Conservation (phyloP, 164 flowering plant species). For the Piper betle region DNA sequence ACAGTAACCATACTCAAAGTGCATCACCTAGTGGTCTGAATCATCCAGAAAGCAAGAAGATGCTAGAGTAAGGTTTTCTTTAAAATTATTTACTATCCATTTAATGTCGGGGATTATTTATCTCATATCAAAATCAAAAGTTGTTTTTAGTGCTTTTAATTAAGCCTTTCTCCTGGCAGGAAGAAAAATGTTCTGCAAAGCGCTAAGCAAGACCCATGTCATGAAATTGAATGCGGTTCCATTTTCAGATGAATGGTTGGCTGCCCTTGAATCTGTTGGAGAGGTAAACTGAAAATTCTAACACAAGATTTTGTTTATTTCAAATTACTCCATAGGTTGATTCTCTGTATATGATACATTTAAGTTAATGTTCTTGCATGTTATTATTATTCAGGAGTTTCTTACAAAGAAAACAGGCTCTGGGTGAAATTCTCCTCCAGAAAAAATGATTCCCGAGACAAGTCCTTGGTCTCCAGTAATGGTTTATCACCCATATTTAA, state of each 20-base stretch:
- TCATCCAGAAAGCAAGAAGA: conserved; percentile 5
- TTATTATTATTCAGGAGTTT: conserved; percentile 44
- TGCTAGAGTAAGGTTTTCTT: not conserved
- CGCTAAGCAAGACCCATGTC: conserved; percentile 13
- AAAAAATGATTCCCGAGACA: conserved; percentile 64
- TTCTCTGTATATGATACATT: not conserved
- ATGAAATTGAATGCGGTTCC: conserved; percentile 48
- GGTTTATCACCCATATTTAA: not conserved
- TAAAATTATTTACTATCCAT: too few species aligned
- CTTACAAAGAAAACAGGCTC: conserved; percentile 67
- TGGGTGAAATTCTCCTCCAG: conserved; percentile 89
- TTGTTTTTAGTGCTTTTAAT: not conserved
- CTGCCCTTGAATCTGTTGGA: conserved; percentile 91
- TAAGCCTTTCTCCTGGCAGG: conserved; percentile 22
- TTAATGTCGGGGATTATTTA: too few species aligned
- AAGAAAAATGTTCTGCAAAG: conserved; percentile 15
- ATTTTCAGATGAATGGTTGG: conserved; percentile 95
- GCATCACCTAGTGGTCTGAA: conserved; percentile 5
- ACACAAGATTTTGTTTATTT: not conserved
- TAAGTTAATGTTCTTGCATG: not conserved
- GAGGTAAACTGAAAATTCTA: conserved; percentile 42
- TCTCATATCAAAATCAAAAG: not conserved
- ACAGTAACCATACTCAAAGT: conserved; percentile 8
- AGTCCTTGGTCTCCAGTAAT: conserved; percentile 98
- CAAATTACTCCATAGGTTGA: too few species aligned